These are phyloP conservation scores for Lecanicillium sp. DNA, from an alignment of 2,329 filamentous ascomycete species.

Conservation along the genomic window DNA sequence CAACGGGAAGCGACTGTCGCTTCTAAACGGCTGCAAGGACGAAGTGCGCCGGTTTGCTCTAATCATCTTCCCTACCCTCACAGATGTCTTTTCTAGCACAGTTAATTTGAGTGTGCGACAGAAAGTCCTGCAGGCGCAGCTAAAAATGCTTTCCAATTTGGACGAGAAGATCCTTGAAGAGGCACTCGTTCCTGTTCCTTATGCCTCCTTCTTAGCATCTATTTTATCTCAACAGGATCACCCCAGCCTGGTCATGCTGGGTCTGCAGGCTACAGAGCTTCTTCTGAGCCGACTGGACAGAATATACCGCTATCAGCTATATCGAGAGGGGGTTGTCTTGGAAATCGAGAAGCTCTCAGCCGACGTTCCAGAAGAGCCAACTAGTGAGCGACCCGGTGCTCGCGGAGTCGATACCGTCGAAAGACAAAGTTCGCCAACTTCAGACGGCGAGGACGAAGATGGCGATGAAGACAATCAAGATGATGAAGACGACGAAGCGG, in stretches of 20 bases:
- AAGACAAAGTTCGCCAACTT: neutral
- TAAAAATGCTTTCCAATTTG: constrained; percentile 97
- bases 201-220: constrained; percentile 90
- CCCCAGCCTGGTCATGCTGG: constrained; percentile 75
- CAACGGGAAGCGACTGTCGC: constrained; percentile 74
- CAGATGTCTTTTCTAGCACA: constrained; percentile 94
- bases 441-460: constrained; percentile 13
- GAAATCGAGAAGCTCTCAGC: constrained; percentile 79
- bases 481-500: constrained; percentile 20
- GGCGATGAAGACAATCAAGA: constrained; percentile 17
- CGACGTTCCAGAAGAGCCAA: constrained; percentile 29
- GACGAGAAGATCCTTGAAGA: constrained; percentile 79
- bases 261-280: constrained; percentile 83
- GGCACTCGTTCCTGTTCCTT: constrained; percentile 79
- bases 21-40: constrained; percentile 74
- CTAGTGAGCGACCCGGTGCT: constrained; percentile 14
- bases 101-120: constrained; percentile 92
- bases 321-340: constrained; percentile 89
- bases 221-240: constrained; percentile 96
- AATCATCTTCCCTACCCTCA: constrained; percentile 89
- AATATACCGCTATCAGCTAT: constrained; percentile 93
- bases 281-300: constrained; percentile 76
- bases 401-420: constrained; percentile 8
- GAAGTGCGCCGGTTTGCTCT: constrained; percentile 89
- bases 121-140: constrained; percentile 89